Evolutionary conservation across 2,329 filamentous ascomycete genomes (phyloP).

Genomic region (Botryotinia convoluta): DNA sequence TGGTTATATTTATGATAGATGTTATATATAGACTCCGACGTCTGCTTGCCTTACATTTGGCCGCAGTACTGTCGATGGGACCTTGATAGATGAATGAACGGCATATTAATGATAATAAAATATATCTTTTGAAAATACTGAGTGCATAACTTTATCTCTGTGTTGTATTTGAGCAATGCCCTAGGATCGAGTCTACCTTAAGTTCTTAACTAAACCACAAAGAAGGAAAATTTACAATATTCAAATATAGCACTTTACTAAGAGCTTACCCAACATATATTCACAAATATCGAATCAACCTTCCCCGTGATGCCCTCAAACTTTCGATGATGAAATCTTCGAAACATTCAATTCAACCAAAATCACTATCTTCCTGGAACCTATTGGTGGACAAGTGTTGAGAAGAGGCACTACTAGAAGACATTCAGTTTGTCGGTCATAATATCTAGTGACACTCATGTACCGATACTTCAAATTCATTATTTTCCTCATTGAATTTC

Average conservation of each 20-base stretch:
- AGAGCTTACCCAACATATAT: neutral
- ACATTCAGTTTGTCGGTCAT: neutral
- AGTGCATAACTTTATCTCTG: neutral
- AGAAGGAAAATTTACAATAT: neutral
- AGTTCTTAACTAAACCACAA: neutral
- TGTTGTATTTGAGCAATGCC: neutral
- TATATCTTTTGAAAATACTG: neutral
- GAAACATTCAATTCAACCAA: neutral
- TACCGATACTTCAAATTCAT: neutral
- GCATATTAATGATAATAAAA: neutral
- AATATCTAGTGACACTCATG: neutral
- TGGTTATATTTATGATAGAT: neutral
- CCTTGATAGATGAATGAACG: neutral
- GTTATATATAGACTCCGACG: neutral
- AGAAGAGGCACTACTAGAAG: neutral
- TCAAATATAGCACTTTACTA: neutral
- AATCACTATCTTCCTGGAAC: neutral
- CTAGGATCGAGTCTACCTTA: too few relatives aligned
- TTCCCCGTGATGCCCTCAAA: neutral
- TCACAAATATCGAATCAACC: neutral
- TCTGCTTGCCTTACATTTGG: too few relatives aligned
- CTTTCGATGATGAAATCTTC: neutral
- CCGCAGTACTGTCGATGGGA: neutral
- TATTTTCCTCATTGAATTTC: neutral
- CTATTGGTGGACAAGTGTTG: neutral